phyloP scores from a whole-genome alignment of 176 grass and related monocot genomes.

The Ensete glaucum region DNA sequence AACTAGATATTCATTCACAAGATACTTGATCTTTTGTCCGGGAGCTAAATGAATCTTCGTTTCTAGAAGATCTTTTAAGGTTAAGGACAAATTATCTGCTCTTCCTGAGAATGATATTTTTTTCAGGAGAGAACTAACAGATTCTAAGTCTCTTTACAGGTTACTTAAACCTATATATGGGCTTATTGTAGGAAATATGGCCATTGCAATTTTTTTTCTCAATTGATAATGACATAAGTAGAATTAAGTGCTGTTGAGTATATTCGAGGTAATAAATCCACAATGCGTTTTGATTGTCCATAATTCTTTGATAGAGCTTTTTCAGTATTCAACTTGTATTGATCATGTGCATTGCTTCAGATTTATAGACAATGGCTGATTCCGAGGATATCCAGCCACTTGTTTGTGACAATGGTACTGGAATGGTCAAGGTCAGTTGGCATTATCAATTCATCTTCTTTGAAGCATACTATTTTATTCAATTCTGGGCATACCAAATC shows the following conservation, averaged over 20 bases:
- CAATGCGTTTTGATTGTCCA: neutral
- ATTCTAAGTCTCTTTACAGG: no score
- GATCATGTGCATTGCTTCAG: neutral
- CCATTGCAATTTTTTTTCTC: no score
- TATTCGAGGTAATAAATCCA: neutral
- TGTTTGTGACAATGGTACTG: constrained; percentile 9
- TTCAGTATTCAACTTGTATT: neutral
- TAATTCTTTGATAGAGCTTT: neutral
- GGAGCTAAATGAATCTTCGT: neutral
- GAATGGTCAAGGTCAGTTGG: constrained; percentile 6
- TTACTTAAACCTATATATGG: no score
- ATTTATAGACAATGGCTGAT: neutral
- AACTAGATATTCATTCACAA: neutral
- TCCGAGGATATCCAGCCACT: constrained; percentile 5
- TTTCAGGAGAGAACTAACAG: no score
- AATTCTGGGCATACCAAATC: neutral
- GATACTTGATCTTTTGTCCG: neutral
- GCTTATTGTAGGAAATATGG: no score
- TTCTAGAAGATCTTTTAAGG: no score
- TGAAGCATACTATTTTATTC: neutral
- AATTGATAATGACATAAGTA: no score
- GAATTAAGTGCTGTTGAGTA: neutral
- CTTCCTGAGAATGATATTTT: no score
- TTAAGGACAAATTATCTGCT: no score
- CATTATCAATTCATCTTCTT: neutral